phyloP scores from a whole-genome alignment of 768 basidiomycete species.

The Lactifluus echinatus region DNA sequence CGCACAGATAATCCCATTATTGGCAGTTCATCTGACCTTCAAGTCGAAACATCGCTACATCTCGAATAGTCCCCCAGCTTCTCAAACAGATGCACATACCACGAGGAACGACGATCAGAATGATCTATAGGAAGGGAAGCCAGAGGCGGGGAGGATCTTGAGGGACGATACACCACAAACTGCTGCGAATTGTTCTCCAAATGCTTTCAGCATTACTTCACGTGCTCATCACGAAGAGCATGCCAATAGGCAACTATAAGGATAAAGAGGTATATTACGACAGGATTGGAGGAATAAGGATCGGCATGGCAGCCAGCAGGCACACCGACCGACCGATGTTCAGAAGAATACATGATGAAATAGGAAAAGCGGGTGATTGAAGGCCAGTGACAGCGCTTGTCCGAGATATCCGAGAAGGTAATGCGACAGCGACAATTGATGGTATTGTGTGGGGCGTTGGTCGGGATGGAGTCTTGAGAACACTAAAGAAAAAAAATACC shows the following conservation, averaged over 20 bases:
- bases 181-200: background rate
- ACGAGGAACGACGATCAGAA: background rate
- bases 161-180: background rate
- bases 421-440: constrained; percentile 4
- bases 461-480: background rate
- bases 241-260: constrained; percentile 4
- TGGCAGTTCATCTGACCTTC: no score
- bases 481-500: constrained; percentile 3
- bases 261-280: constrained; percentile 16
- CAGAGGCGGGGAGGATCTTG: background rate
- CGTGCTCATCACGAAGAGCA: background rate
- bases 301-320: constrained; percentile 1
- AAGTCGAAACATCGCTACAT: no score
- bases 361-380: background rate
- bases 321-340: background rate
- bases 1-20: no score
- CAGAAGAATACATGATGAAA: constrained; percentile 9
- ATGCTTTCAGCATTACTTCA: background rate
- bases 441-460: background rate
- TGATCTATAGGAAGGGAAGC: background rate
- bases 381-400: background rate
- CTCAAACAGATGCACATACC: background rate
- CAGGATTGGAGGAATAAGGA: background rate
- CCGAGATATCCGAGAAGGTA: background rate
- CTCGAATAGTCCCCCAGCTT: background rate